Evolutionary conservation across 192 early-diverging fungal species (phyloP).

Genomic region (Paraglomus brasilianum): DNA sequence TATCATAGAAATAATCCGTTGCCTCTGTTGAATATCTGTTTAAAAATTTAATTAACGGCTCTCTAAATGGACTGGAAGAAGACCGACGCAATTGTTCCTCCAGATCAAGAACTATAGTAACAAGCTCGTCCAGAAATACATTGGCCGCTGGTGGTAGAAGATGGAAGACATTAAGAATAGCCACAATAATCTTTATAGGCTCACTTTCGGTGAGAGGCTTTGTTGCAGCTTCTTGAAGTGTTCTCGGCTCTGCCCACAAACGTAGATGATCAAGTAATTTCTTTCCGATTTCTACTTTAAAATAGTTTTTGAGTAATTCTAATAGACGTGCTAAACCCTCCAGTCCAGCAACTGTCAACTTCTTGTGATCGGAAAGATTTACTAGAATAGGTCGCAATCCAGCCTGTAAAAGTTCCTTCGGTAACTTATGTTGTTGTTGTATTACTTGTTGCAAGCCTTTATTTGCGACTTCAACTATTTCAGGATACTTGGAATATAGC

Average conservation of each 20-base stretch:
- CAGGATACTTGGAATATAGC: conserved; percentile 91
- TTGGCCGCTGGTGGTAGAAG: conserved; percentile 87
- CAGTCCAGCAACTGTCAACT: conserved; percentile 86
- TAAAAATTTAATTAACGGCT: conserved; percentile 86
- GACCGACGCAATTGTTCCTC: conserved; percentile 79
- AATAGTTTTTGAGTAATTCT: conserved; percentile 94
- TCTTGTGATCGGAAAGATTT: conserved; percentile 93
- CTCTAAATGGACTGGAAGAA: conserved; percentile 90
- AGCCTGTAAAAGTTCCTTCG: conserved; percentile 91
- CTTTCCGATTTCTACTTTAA: conserved; percentile 98
- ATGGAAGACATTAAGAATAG: conserved; percentile 91
- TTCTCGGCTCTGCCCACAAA: conserved; percentile 86
- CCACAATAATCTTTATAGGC: conserved; percentile 92
- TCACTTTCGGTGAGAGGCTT: conserved; percentile 88
- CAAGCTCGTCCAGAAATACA: conserved; percentile 90
- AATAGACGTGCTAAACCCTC: conserved; percentile 93
- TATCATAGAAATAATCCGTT: conserved; percentile 79
- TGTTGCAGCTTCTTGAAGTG: conserved; percentile 76
- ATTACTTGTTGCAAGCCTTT: conserved; percentile 84
- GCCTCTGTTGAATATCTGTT: conserved; percentile 87
- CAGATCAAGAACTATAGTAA: conserved; percentile 82
- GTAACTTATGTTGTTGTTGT: conserved; percentile 81
- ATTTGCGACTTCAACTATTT: conserved; percentile 94
- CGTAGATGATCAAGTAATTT: conserved; percentile 95
- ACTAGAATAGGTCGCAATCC: conserved; percentile 95